Percentiles rank a stretch among this genome's conserved stretches.
These are phyloP conservation scores for Boletus coccyginus DNA, from an alignment of 768 basidiomycete genomes.

Conservation along the genomic window DNA sequence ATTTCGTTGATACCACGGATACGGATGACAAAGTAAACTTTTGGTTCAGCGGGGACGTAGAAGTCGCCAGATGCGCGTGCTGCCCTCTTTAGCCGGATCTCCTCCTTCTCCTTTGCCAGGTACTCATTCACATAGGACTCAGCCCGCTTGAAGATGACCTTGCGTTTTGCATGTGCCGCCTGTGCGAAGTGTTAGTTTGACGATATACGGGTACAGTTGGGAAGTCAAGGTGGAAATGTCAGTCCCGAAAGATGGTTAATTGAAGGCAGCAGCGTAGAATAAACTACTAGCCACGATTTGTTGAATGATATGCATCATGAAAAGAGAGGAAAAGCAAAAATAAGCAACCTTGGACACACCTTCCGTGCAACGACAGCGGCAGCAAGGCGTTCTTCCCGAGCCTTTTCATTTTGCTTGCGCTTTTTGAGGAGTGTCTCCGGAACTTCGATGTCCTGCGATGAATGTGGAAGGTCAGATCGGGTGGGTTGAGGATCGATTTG, in stretches of 20 bases:
- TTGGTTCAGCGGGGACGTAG: conserved; percentile 95
- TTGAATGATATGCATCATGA: conserved; percentile 84
- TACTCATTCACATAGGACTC: conserved; percentile 99
- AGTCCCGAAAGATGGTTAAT: conserved; percentile 87
- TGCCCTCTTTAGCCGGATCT: conserved; percentile 91
- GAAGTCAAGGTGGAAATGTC: conserved; percentile 29
- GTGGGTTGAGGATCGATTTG: not conserved
- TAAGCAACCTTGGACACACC: conserved; percentile 47
- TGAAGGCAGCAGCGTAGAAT: conserved; percentile 70
- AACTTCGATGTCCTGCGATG: conserved; percentile 81
- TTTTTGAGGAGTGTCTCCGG: conserved; percentile 99
- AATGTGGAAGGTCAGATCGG: conserved; percentile 10
- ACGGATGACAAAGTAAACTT: conserved; percentile 96
- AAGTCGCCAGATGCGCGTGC: conserved; percentile 92
- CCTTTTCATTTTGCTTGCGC: conserved; percentile 97
- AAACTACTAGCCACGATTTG: conserved; percentile 66
- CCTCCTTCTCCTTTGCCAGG: conserved; percentile 87
- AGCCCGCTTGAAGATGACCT: conserved; percentile 98
- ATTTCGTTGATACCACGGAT: conserved; percentile 99
- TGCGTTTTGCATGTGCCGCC: conserved; percentile 90
- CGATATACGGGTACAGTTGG: conserved; percentile 1
- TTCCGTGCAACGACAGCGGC: conserved; percentile 84
- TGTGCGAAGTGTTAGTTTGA: conserved; percentile 33
- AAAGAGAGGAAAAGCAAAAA: conserved; percentile 18
- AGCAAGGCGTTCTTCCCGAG: conserved; percentile 86